Evolutionary conservation across 2,329 filamentous ascomycete species (phyloP).

Genomic region (Hymenoscyphus fraxineus): DNA sequence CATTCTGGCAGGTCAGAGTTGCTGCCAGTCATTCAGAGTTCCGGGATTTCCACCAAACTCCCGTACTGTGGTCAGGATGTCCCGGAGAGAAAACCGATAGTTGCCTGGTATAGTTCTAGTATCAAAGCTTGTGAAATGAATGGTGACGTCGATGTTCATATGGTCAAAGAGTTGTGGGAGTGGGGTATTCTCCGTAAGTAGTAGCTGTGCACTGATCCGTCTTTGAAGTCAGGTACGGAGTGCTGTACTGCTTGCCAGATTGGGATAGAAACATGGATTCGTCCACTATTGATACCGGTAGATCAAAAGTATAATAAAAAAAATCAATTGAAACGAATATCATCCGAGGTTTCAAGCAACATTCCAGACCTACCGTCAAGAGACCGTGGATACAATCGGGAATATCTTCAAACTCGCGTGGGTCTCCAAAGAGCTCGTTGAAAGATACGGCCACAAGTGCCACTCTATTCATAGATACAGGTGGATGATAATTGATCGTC

Average conservation of each 20-base stretch:
- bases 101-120: neutral
- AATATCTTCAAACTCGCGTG: neutral
- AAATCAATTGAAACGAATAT: neutral
- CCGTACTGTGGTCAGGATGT: neutral
- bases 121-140: neutral
- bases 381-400: neutral
- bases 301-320: neutral
- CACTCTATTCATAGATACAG: neutral
- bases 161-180: neutral
- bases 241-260: neutral
- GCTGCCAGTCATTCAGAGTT: neutral
- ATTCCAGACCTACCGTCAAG: neutral
- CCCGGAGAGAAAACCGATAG: neutral
- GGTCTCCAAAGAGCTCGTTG: neutral
- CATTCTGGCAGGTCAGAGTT: neutral
- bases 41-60: neutral
- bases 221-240: neutral
- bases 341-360: neutral
- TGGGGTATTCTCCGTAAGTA: neutral
- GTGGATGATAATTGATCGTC: neutral
- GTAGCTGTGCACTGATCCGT: neutral
- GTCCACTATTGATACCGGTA: neutral
- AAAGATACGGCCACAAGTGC: neutral
- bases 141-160: neutral
- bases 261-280: neutral